Evolutionary conservation across 345 rosid species (phyloP), one percentile per base, ranked within the genome.

Genomic region (thale cress (Arabidopsis thaliana)): DNA sequence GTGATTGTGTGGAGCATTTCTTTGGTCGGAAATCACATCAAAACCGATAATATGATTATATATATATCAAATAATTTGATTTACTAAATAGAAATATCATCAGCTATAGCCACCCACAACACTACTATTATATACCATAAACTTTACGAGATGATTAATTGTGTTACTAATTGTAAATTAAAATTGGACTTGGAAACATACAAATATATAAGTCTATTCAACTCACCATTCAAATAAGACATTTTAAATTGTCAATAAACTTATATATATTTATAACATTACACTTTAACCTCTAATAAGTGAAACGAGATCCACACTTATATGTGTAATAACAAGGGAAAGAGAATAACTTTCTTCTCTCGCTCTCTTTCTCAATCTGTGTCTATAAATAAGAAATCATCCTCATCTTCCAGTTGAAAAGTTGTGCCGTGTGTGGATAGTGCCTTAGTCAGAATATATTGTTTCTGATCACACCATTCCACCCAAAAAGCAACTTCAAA

Each of bases 341-440:
- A 65, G 13, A 58, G 16, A 50, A 9, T 65, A 58, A 57, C 59
- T 52, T 42, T 53, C 1, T 64, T 42, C 24, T 37, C 44, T 59
- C 65, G 59, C 46, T 59, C 23, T 45, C n/a, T 33, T 36, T 16
- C 14, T 16, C 22, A 36, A 11, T 38, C 33, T 45, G 5, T 36
- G 20, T 75, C 67, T 75, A 67, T 52, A 68, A 52, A 76, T 33
- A 60, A 51, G 49, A 51, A 33, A 42, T 42, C 69, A 22, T 68
- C 64, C 48, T 60, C 80, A 76, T 76, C 57, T 60, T 69, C 65
- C 65, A 69, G 3, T 52, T 69, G 24, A 11, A 34, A 50, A 12
- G 51, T 65, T 65, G 12, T 49, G 30, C 16, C 56, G 30, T 33
- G 70, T 64, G 55, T 64, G 55, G n/a, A 34, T 67, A 45, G 30